A percentile compares a stretch with the other conserved stretches of the same genome.
phyloP scores from a whole-genome alignment of 768 basidiomycete species.

The Coprinopsis cinerea region DNA sequence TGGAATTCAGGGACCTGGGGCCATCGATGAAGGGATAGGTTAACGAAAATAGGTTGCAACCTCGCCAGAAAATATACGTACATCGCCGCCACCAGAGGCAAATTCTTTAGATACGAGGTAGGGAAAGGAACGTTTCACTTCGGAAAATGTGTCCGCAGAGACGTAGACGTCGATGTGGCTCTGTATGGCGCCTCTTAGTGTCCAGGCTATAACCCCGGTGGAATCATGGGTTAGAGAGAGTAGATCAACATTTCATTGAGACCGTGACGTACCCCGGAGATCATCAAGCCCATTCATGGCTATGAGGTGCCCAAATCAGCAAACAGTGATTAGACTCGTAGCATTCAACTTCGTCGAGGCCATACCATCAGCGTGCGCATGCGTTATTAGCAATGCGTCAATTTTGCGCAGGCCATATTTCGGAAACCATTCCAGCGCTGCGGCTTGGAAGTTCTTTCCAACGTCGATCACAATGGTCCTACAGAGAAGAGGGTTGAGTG shows the following conservation, averaged over 20 bases:
- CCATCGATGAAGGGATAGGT: neutral
- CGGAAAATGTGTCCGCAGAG: conserved; percentile 56
- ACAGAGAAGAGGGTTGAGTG: conserved; percentile 1
- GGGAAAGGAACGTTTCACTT: conserved; percentile 69
- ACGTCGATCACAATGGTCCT: conserved; percentile 81
- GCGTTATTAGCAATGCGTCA: conserved; percentile 68
- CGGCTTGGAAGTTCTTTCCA: conserved; percentile 74
- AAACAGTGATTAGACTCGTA: neutral
- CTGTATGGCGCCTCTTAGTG: conserved; percentile 58
- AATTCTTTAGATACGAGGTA: conserved; percentile 74
- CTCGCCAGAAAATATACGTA: conserved; percentile 27
- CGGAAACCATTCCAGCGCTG: conserved; percentile 48
- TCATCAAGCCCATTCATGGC: conserved; percentile 92
- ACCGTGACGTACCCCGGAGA: conserved; percentile 52
- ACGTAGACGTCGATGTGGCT: conserved; percentile 69
- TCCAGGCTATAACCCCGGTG: conserved; percentile 53
- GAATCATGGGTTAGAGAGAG: conserved; percentile 7
- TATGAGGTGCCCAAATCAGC: conserved; percentile 12
- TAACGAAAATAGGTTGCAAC: too few relatives aligned
- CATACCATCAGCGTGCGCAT: conserved; percentile 77
- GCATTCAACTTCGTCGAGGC: conserved; percentile 9
- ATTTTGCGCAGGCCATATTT: conserved; percentile 61
- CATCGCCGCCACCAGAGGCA: conserved; percentile 78
- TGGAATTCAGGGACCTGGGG: conserved; percentile 71
- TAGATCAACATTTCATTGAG: neutral